Base-by-base conservation (phyloP, 306 rosid species). In the Ormosia semicastrata region DNA sequence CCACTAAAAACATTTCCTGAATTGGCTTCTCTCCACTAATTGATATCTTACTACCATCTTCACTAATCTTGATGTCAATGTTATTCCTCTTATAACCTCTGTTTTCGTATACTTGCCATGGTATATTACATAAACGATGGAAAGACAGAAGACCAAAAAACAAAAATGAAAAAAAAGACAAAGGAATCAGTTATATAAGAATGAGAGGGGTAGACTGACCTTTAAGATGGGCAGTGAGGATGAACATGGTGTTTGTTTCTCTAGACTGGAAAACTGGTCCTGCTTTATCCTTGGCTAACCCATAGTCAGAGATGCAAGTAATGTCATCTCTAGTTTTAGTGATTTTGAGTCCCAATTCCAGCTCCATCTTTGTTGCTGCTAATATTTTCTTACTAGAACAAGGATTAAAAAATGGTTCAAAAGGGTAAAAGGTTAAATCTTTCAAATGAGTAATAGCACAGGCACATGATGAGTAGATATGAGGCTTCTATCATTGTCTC, bases 281-380 rank as follows among this genome's bases (percentile, higher is more conserved):
- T 6, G 85, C 80, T 32, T 60, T 33, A 80, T 77, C 89, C 77
- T 87, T 90, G 53, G 87, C 77, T 33, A 93, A 66, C 78, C 56
- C 80, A 79, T 89, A 53, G 72, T 90, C 72, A 56, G 94, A 44
- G 24, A 81, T 73, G 54, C 90, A 84, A 53, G 83, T 76, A 52
- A 58, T 47, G 84, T 88, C 87, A 60, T 86, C 91, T 63, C 53
- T 78, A 71, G 85, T 85, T 72, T 82, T 77, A 13, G 87, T 93
- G 88, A 93, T 78, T 79, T 91, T 91, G 82, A 93, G 89, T 57
- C 91, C 97, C 29, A 93, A 73, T 83, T 90, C 95, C 3, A 90
- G 77, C 78, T 87, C 95, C 98, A 95, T 94, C 33, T 57, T 37
- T 57, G 40, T 62, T 71, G 69, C 52, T 81, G 12, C 41, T 65